A percentile compares a stretch with the other conserved stretches of the same genome.
phyloP scores from a whole-genome alignment of 2,329 filamentous ascomycete genomes.

The Pseudocercospora pini-densiflorae region DNA sequence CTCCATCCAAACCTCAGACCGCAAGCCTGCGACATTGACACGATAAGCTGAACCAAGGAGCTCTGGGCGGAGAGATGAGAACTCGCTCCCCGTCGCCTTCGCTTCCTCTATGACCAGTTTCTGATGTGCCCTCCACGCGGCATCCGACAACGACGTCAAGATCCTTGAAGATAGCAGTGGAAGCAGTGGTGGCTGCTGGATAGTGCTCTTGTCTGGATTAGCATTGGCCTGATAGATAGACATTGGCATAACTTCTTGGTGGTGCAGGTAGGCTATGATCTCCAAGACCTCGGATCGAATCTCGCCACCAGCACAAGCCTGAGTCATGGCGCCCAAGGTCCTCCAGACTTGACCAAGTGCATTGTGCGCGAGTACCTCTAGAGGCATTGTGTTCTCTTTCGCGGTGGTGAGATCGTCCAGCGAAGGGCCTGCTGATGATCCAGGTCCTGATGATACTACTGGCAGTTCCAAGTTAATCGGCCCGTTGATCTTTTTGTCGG shows the following conservation, averaged over 20 bases:
- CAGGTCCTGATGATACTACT: background rate
- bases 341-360: constrained; percentile 53
- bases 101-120: constrained; percentile 35
- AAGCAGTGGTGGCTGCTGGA: constrained; percentile 54
- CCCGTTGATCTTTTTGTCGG: constrained; percentile 2
- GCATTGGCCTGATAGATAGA: constrained; percentile 49
- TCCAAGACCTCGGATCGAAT: constrained; percentile 52
- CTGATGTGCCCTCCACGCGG: constrained; percentile 55
- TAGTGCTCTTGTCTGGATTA: constrained; percentile 40
- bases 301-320: constrained; percentile 36
- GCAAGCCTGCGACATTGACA: constrained; percentile 45
- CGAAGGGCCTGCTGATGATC: constrained; percentile 12
- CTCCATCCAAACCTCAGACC: constrained; percentile 56
- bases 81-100: constrained; percentile 41
- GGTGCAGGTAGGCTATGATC: constrained; percentile 54
- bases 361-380: constrained; percentile 37
- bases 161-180: constrained; percentile 55
- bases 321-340: constrained; percentile 51
- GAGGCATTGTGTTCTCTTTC: background rate
- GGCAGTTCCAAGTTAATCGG: background rate
- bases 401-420: constrained; percentile 32
- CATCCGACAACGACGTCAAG: constrained; percentile 55
- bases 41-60: constrained; percentile 50
- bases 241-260: constrained; percentile 51
- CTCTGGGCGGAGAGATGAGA: constrained; percentile 47